phyloP scores from a whole-genome alignment of 2,329 filamentous ascomycete genomes.

The Fusarium sp. region DNA sequence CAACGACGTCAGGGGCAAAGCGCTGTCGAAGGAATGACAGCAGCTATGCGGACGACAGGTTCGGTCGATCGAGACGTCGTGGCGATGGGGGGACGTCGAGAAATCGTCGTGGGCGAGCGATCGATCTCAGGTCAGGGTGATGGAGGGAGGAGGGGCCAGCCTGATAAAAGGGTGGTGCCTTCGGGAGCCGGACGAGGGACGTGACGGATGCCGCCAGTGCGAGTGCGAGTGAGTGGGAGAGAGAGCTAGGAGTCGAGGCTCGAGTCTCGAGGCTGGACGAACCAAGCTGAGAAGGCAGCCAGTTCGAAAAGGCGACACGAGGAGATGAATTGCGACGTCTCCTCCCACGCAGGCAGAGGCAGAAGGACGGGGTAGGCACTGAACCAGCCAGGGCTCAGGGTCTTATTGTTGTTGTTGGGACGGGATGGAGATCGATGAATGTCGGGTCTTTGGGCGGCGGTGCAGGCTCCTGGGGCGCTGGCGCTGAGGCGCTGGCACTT shows the following conservation, averaged over 20 bases:
- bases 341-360: constrained; percentile 35
- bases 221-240: constrained; percentile 5
- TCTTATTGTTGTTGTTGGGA: constrained; percentile 36
- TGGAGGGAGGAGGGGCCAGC: constrained; percentile 34
- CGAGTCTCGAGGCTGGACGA: constrained; percentile 14
- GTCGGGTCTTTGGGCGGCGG: constrained; percentile 27
- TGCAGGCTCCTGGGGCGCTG: constrained; percentile 35
- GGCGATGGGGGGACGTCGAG: constrained; percentile 26
- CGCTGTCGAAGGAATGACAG: constrained; percentile 33
- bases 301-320: constrained; percentile 26
- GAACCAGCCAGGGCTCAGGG: constrained; percentile 46
- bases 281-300: constrained; percentile 29
- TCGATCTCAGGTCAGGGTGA: constrained; percentile 9
- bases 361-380: constrained; percentile 37
- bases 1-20: constrained; percentile 48
- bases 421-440: constrained; percentile 1
- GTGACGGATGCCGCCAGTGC: constrained; percentile 24
- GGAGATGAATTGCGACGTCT: constrained; percentile 31
- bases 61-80: constrained; percentile 27
- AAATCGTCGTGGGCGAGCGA: constrained; percentile 28
- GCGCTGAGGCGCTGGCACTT: constrained; percentile 39
- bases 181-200: constrained; percentile 33
- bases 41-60: constrained; percentile 30
- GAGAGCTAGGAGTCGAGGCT: constrained; percentile 13
- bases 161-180: constrained; percentile 34